Evolutionary conservation across 305 asterid genomes (phyloP).

Genomic region (Fraxinus baroniana): DNA sequence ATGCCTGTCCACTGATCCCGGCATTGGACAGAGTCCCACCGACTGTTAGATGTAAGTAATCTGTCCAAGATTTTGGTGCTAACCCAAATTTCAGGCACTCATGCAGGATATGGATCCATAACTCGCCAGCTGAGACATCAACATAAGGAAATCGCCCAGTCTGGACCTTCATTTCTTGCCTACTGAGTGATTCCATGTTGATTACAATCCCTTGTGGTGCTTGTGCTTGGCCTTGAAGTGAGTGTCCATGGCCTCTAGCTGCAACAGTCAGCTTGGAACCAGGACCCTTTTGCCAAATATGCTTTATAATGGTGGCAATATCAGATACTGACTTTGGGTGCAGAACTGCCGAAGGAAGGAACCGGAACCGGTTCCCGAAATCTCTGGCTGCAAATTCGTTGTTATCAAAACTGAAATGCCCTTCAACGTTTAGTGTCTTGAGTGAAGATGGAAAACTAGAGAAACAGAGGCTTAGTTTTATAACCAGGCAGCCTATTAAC

Average conservation of each 20-base stretch:
- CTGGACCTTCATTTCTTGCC: constrained; percentile 53
- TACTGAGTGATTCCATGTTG: constrained; percentile 59
- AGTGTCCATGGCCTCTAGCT: constrained; percentile 85
- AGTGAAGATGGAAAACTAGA: constrained; percentile 41
- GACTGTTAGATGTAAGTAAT: constrained; percentile 76
- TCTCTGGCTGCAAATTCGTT: constrained; percentile 74
- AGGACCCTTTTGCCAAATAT: constrained; percentile 77
- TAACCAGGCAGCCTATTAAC: constrained; percentile 48
- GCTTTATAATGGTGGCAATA: constrained; percentile 56
- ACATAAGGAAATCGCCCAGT: constrained; percentile 49
- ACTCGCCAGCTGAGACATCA: constrained; percentile 71
- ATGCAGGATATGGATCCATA: constrained; percentile 73
- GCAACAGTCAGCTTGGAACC: constrained; percentile 57
- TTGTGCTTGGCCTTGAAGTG: constrained; percentile 78
- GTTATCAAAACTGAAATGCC: constrained; percentile 53
- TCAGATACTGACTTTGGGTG: constrained; percentile 73
- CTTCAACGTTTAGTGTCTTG: constrained; percentile 41
- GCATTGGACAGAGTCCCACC: constrained; percentile 94
- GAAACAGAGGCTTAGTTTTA: constrained; percentile 42
- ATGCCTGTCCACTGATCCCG: constrained; percentile 94
- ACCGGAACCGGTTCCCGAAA: constrained; percentile 68
- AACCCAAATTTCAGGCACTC: constrained; percentile 67
- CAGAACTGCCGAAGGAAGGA: constrained; percentile 69
- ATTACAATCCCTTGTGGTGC: constrained; percentile 74
- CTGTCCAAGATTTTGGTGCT: constrained; percentile 95